These are phyloP conservation scores for Triticum aestivum DNA, from an alignment of 176 grass and related monocot genomes.

Conservation along the genomic window DNA sequence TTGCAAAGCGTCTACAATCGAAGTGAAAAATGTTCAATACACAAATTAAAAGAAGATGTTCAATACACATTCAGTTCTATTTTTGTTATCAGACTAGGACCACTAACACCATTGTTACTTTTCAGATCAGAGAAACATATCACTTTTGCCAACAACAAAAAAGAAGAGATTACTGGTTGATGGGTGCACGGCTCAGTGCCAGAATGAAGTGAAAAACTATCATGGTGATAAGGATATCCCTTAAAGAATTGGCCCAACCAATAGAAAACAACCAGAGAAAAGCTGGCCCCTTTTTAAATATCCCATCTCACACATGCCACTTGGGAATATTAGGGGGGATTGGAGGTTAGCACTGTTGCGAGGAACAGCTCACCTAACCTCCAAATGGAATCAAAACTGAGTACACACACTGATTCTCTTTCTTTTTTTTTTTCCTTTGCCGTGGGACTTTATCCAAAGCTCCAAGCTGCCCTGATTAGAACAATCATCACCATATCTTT, in stretches of 20 bases:
- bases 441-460: conserved; percentile 1
- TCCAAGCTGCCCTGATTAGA: conserved; percentile 3
- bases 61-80: neutral
- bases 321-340: conserved; percentile 5
- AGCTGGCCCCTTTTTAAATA: conserved; percentile 12
- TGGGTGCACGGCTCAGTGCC: neutral
- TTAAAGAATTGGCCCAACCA: conserved; percentile 20
- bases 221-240: conserved; percentile 25
- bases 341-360: conserved; percentile 44
- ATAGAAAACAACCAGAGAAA: conserved; percentile 28
- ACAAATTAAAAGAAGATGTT: neutral
- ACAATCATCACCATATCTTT: conserved; percentile 9
- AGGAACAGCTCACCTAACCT: conserved; percentile 54
- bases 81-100: neutral
- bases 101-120: neutral
- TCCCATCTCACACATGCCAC: conserved; percentile 25
- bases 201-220: conserved; percentile 2
- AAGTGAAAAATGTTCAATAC: neutral
- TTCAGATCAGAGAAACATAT: neutral
- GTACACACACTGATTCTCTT: conserved; percentile 14
- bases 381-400: conserved; percentile 40
- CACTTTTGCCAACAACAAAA: neutral
- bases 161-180: neutral
- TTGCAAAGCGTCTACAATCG: conserved; percentile 83
- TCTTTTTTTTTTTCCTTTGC: neutral